Evolutionary conservation across 2,329 filamentous ascomycete species (phyloP), one percentile per base, ranked within the genome.

Genomic region (Colletotrichum sp.): DNA sequence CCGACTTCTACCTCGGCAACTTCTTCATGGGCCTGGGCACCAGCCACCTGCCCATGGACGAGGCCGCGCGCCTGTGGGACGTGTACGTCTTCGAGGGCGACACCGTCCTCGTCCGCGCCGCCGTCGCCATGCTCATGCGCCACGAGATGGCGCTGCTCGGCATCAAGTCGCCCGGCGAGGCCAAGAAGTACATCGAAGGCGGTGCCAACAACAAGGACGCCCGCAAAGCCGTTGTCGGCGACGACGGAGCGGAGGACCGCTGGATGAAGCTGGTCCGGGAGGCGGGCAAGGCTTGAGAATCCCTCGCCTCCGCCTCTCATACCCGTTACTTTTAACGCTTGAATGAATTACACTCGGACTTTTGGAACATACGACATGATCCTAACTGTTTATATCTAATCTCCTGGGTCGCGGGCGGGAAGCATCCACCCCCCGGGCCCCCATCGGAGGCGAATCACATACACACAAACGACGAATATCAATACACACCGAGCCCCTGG

Each of bases 11-110:
- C 78, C 86, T 96, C 8, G 84, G 88, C 32, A 86, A 89, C 16
- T 86, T 95, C 68, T 94, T 95, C 80, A 90, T 89, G 8, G 88
- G 88, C 18, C 86, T 95, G 8, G 95, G 95, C 81, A 93, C 93
- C 0, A 84, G 85, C 18, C 87, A 90, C 52, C 85, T 95, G 6
- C 89, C 90, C 9, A 88, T 96, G 18, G 95, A 96, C 80, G 90
- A 94, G 79, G 93, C 92, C 6, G 91, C 92, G 2, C 87, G 95
- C 3, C 84, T 97, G 15, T 96, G 94, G 94, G 95, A 98, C 78
- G 91, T 96, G 0, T 95, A 95, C 79, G 92, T 95, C 5, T 95
- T 98, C 78, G 95, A 98, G 81, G 94, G 95, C 30, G 95, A 98
- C 78, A 88, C 90, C 2, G 88, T 95, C 2, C 86, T 96, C 0